phyloP scores from a whole-genome alignment of 805 yeast species.

The Komagataella kurtzmanii region DNA sequence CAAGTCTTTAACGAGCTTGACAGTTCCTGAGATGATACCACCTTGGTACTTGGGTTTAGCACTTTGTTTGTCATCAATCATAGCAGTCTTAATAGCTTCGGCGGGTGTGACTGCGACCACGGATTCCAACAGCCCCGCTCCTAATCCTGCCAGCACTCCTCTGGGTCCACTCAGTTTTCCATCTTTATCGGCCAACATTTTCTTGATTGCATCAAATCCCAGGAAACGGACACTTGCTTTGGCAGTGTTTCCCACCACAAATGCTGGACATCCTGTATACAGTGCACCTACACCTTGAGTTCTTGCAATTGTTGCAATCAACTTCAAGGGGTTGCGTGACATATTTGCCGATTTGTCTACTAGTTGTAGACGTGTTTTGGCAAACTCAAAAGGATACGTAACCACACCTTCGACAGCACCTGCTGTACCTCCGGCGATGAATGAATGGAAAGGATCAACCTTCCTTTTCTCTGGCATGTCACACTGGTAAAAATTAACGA shows the following conservation, averaged over 20 bases:
- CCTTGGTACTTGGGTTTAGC: slow-evolving; percentile 65
- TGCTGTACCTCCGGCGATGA: slow-evolving; percentile 91
- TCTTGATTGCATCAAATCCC: slow-evolving; percentile 83
- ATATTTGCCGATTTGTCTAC: slow-evolving; percentile 49
- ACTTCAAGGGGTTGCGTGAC: slow-evolving; percentile 73
- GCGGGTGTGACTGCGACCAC: slow-evolving; percentile 93
- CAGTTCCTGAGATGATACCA: slow-evolving; percentile 46
- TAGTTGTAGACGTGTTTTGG: slow-evolving; percentile 85
- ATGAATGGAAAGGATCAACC: slow-evolving; percentile 61
- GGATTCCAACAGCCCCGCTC: slow-evolving; percentile 90
- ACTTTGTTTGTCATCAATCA: slow-evolving; percentile 84
- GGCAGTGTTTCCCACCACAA: slow-evolving; percentile 89
- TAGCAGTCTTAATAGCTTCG: slow-evolving; percentile 90
- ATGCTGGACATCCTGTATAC: slow-evolving; percentile 94
- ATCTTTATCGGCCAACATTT: slow-evolving; percentile 60
- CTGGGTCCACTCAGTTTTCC: slow-evolving; percentile 84
- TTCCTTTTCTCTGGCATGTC: neutral
- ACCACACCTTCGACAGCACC: slow-evolving; percentile 91
- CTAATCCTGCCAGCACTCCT: slow-evolving; percentile 94
- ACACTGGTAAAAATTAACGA: neutral
- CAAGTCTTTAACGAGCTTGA: slow-evolving; percentile 55
- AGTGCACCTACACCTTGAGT: slow-evolving; percentile 69
- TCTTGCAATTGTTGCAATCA: slow-evolving; percentile 62
- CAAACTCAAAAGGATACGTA: slow-evolving; percentile 95
- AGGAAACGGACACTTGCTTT: slow-evolving; percentile 93